A percentile compares a stretch with the other conserved stretches of the same genome.
Conservation (phyloP, 257 asterid genomes). For the Gentiana dahurica region DNA sequence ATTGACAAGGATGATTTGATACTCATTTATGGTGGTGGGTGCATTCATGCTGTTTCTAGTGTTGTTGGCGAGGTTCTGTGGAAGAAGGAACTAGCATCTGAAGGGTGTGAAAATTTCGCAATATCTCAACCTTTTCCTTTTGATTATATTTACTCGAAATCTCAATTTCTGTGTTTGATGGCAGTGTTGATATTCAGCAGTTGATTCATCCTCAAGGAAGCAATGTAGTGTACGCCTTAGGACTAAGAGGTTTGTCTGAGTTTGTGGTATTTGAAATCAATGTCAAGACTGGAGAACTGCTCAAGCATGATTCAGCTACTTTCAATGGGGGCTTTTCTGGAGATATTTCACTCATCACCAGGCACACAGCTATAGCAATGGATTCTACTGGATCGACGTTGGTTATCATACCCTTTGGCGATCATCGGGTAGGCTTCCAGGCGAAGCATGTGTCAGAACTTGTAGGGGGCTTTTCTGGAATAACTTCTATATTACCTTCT, state of each 20-base stretch:
- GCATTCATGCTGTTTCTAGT: slow-evolving; percentile 76
- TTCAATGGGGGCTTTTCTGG: slow-evolving; percentile 73
- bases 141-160: background rate
- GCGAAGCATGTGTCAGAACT: slow-evolving; percentile 50
- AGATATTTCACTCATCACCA: slow-evolving; percentile 54
- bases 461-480: slow-evolving; percentile 41
- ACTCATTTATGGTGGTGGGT: slow-evolving; percentile 69
- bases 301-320: slow-evolving; percentile 39
- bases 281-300: slow-evolving; percentile 60
- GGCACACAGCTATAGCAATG: slow-evolving; percentile 52
- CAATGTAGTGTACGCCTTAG: slow-evolving; percentile 48
- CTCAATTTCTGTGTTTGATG: slow-evolving; percentile 10
- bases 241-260: slow-evolving; percentile 42
- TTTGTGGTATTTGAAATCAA: slow-evolving; percentile 51
- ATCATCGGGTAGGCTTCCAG: slow-evolving; percentile 57
- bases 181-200: slow-evolving; percentile 61
- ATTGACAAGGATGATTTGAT: slow-evolving; percentile 53
- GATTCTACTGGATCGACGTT: slow-evolving; percentile 63
- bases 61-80: slow-evolving; percentile 82
- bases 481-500: slow-evolving; percentile 51
- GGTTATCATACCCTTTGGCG: slow-evolving; percentile 45
- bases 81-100: slow-evolving; percentile 68
- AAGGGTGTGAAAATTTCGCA: slow-evolving; percentile 42
- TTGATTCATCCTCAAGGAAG: slow-evolving; percentile 67
- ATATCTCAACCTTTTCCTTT: slow-evolving; percentile 2